Evolutionary conservation across 208 protist species (phyloP), one percentile per base, ranked within the genome.

Genomic region (Leishmania gerbilli): DNA sequence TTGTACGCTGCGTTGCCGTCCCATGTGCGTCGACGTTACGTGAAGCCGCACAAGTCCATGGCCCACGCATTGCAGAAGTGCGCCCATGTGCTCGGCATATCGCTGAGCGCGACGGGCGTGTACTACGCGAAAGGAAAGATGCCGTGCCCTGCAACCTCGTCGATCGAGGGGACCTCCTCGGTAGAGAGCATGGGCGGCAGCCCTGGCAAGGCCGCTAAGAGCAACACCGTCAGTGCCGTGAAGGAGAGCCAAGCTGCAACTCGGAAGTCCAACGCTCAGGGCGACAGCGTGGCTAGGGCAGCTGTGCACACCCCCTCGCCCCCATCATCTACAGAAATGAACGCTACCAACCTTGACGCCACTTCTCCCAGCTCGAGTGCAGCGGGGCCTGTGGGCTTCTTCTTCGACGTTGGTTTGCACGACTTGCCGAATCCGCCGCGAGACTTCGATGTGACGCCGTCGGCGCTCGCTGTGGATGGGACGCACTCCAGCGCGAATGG

Each of bases 11-110:
- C 92, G n/a, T 77, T 97, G 7, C 86, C 91, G 17, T 51, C 80
- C 51, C 83, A 82, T 49, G 83, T 84, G 53, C 89, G 92, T 19
- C 88, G 91, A 31, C 53, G 81, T 45, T 82, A 95, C 71, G 91
- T 97, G 53, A 90, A 92, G 3, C 94, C 94, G 17, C 92, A 97
- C 81, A 92, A 91, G 78, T 95, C 90, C 27, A 86, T 97, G 64
- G 65, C 84, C 15, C 79, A 91, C 37, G 91, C 94, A 45, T 79
- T 96, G 49, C 65, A 89, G 69, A 91, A 91, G 51, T 67, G 79
- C 9, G 31, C 82, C 8, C 60, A 34, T 19, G 77, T 60, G 55
- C 77, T 97, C 19, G 81, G 79, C 80, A 79, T 97, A 68, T 55
- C 72, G 5, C 72, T 97, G 37, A 86, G 89, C 79, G 53, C 85